These are phyloP conservation scores for Acorus gramineus DNA, from an alignment of 106 monocot genomes.

Conservation along the genomic window DNA sequence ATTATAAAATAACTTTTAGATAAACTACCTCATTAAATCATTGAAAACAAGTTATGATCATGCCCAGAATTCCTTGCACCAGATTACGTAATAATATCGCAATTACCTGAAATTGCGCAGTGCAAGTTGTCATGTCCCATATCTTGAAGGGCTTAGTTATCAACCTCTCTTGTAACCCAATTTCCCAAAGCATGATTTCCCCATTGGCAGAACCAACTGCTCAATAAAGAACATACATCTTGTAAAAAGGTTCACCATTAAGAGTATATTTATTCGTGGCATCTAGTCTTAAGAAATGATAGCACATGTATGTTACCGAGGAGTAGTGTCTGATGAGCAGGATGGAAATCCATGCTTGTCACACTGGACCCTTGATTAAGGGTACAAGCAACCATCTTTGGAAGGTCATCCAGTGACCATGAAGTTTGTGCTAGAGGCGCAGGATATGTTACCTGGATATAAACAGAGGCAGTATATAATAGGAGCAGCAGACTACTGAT, in stretches of 20 bases:
- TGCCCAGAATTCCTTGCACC: too few relatives aligned
- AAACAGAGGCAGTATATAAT: background rate
- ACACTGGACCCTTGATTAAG: slow-evolving; percentile 52
- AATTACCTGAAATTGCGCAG: slow-evolving; percentile 43
- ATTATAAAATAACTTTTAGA: background rate
- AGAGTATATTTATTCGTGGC: too few relatives aligned
- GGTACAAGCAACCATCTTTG: slow-evolving; percentile 43
- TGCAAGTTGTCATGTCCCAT: slow-evolving; percentile 25
- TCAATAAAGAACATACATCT: background rate
- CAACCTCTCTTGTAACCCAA: slow-evolving; percentile 50
- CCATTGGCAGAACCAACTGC: slow-evolving; percentile 51
- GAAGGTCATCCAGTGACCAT: slow-evolving; percentile 52
- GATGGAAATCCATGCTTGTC: slow-evolving; percentile 78
- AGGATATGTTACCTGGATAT: slow-evolving; percentile 35
- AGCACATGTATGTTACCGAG: slow-evolving; percentile 20
- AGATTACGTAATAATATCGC: background rate
- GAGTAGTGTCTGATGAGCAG: slow-evolving; percentile 52
- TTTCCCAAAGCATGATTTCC: slow-evolving; percentile 63
- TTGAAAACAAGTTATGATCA: too few relatives aligned
- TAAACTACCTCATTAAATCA: background rate
- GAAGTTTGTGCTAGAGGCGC: slow-evolving; percentile 33
- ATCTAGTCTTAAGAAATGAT: too few relatives aligned
- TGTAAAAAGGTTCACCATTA: too few relatives aligned
- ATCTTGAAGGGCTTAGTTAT: slow-evolving; percentile 51
- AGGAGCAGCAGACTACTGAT: background rate